Evolutionary conservation across 2,329 filamentous ascomycete species (phyloP).

Genomic region (Chaetomiaceae sp.): DNA sequence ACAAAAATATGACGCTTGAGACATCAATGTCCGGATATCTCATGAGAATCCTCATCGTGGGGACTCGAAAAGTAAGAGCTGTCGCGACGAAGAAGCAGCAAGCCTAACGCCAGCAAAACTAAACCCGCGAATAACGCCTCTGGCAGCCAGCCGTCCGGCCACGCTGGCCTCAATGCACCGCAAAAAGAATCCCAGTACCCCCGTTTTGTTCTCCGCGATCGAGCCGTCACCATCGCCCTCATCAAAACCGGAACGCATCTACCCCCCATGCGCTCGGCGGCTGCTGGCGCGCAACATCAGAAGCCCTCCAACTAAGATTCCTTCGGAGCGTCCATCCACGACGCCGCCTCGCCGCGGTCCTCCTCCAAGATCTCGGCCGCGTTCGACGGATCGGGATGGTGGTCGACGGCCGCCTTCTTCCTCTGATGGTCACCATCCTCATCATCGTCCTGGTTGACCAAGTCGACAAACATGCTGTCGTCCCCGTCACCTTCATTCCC

Average conservation of each 20-base stretch:
- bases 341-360: conserved; percentile 19
- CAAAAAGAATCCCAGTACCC: not conserved
- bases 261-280: not conserved
- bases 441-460: conserved; percentile 50
- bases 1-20: conserved; percentile 4
- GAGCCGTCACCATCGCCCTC: not conserved
- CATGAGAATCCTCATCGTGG: not conserved
- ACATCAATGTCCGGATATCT: not conserved
- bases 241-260: not conserved
- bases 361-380: conserved; percentile 19
- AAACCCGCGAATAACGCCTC: not conserved
- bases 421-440: conserved; percentile 34
- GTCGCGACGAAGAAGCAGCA: not conserved
- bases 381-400: conserved; percentile 8
- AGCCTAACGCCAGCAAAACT: not conserved
- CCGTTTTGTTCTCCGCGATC: not conserved
- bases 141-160: not conserved
- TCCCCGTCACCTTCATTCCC: conserved; percentile 42
- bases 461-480: conserved; percentile 53
- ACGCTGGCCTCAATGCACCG: conserved; percentile 8
- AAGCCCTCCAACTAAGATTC: conserved; percentile 11
- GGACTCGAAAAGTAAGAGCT: no score
- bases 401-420: conserved; percentile 30
- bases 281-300: not conserved
- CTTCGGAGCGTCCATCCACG: conserved; percentile 20